phyloP scores from a whole-genome alignment of 805 yeast species.

The Schwanniomyces occidentalis region DNA sequence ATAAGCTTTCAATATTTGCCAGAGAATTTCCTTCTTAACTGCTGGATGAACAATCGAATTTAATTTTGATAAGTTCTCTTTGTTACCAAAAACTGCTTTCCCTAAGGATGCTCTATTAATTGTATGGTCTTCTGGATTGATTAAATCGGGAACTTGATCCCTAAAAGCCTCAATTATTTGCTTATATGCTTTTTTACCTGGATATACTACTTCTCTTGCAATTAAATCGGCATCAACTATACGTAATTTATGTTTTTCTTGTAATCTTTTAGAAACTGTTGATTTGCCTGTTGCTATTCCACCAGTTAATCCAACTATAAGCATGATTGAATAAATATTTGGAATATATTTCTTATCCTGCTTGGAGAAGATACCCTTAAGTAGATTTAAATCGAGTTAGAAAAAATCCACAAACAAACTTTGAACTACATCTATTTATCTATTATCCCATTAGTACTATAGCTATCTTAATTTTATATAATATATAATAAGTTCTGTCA shows the following conservation, averaged over 20 bases:
- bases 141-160: conserved; percentile 50
- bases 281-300: conserved; percentile 98
- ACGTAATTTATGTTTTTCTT: conserved; percentile 50
- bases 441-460: no score
- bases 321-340: no score
- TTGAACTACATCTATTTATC: no score
- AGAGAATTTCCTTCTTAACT: conserved; percentile 65
- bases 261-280: conserved; percentile 69
- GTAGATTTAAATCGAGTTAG: no score
- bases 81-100: conserved; percentile 70
- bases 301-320: conserved; percentile 93
- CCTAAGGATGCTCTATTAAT: conserved; percentile 80
- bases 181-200: conserved; percentile 71
- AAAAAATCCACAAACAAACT: no score
- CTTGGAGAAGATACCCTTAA: no score
- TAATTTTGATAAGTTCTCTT: conserved; percentile 54
- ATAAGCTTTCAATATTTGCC: conserved; percentile 59
- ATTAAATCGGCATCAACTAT: conserved; percentile 89
- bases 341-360: no score
- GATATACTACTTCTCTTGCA: conserved; percentile 82
- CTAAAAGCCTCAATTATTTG: conserved; percentile 63
- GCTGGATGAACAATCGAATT: conserved; percentile 88
- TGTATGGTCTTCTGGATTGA: conserved; percentile 39
- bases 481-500: no score
- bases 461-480: no score